A percentile compares a stretch with the other conserved stretches of the same genome.
Evolutionary conservation across 2,329 filamentous ascomycete species (phyloP).

Genomic region (Chrysoporthe cubensis): DNA sequence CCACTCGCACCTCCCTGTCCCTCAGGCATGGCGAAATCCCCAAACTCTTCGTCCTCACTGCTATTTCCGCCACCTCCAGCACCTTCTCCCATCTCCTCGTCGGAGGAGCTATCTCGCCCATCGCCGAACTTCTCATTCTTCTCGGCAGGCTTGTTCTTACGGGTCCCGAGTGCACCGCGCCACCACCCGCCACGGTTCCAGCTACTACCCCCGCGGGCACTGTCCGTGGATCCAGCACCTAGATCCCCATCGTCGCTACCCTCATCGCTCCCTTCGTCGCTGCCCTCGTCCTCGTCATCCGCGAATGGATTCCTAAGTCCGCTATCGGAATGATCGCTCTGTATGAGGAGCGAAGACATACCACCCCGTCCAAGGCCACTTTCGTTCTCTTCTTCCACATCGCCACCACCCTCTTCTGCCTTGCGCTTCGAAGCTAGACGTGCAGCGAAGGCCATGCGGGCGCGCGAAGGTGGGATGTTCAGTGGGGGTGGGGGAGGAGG

Average conservation of each 20-base stretch:
- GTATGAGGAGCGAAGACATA: constrained; percentile 22
- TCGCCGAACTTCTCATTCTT: constrained; percentile 41
- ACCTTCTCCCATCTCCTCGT: constrained; percentile 50
- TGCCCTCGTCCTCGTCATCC: constrained; percentile 59
- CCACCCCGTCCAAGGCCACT: constrained; percentile 26
- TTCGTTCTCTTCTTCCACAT: constrained; percentile 41
- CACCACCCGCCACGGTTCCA: constrained; percentile 45
- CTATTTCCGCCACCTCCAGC: constrained; percentile 53
- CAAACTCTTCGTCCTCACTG: constrained; percentile 67
- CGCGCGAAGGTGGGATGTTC: constrained; percentile 84
- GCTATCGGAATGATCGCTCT: constrained; percentile 20
- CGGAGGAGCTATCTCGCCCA: constrained; percentile 40
- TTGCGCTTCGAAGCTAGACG: constrained; percentile 75
- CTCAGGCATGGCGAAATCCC: constrained; percentile 70
- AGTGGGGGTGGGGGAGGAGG: constrained; percentile 76
- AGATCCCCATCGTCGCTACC: constrained; percentile 43
- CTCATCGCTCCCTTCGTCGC: constrained; percentile 56
- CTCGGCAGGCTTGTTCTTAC: constrained; percentile 30
- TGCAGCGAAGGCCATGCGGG: constrained; percentile 86
- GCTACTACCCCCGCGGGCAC: constrained; percentile 33
- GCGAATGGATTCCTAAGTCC: constrained; percentile 57
- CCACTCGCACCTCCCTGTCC: constrained; percentile 37
- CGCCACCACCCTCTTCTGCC: constrained; percentile 48
- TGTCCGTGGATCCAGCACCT: constrained; percentile 37
- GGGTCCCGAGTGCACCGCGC: constrained; percentile 38